A percentile compares a stretch with the other conserved stretches of the same genome.
These are phyloP conservation scores for Kalanchoe fedtschenkoi DNA, from an alignment of 164 flowering plant species.

Conservation along the genomic window DNA sequence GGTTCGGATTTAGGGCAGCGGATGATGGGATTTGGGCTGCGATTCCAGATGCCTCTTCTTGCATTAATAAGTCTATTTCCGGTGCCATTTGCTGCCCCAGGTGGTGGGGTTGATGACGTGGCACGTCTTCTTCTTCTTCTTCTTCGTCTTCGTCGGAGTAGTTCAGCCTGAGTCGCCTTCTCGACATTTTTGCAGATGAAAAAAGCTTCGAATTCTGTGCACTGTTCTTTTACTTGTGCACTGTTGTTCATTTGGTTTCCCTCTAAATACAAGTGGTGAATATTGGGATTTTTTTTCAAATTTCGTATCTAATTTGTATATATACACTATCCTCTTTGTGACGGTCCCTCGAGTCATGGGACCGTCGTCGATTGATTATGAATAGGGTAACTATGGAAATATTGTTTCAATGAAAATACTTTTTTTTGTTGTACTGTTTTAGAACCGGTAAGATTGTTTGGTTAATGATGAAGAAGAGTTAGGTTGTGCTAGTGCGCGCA, in stretches of 20 bases:
- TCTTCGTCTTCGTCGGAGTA: constrained; percentile 44
- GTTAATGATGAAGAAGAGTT: too few relatives aligned
- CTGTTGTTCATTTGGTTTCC: background rate
- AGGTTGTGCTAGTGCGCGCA: too few relatives aligned
- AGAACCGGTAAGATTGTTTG: too few relatives aligned
- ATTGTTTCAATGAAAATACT: too few relatives aligned
- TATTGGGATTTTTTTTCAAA: too few relatives aligned
- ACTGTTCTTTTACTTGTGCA: too few relatives aligned
- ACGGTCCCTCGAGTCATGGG: too few relatives aligned
- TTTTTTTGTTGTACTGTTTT: too few relatives aligned
- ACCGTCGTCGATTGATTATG: too few relatives aligned
- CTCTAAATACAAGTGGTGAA: constrained; percentile 3
- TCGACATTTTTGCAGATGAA: constrained; percentile 15
- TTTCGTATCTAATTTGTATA: too few relatives aligned
- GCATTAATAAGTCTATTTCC: background rate
- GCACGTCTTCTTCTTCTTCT: constrained; percentile 26
- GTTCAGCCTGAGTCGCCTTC: constrained; percentile 38
- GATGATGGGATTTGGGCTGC: background rate
- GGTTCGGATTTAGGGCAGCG: constrained; percentile 10
- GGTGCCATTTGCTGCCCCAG: constrained; percentile 4
- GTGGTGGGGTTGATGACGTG: constrained; percentile 14
- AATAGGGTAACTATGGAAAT: too few relatives aligned
- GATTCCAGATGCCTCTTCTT: background rate
- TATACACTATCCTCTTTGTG: too few relatives aligned
- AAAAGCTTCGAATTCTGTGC: background rate